phyloP scores from a whole-genome alignment of 1,284 basidiomycete species.

The Cystobasidiaceae sp. region DNA sequence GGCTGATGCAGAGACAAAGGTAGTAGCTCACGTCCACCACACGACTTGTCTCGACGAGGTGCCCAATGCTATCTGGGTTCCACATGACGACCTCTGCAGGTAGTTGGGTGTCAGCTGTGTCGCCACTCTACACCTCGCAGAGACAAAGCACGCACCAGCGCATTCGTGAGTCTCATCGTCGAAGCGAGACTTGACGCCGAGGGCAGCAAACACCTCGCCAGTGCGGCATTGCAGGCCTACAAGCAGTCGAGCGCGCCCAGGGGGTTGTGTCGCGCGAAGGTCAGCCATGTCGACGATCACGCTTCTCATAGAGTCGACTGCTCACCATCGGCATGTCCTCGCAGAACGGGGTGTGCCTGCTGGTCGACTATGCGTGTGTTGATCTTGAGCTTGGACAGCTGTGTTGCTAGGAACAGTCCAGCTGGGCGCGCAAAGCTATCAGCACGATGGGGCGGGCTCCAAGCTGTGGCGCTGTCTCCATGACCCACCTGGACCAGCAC shows the following conservation, averaged over 20 bases:
- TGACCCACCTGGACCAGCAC: slow-evolving; percentile 33
- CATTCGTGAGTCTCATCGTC: slow-evolving; percentile 55
- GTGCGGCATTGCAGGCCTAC: slow-evolving; percentile 40
- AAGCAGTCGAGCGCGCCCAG: not conserved
- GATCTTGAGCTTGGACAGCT: slow-evolving; percentile 36
- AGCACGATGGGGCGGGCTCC: not conserved
- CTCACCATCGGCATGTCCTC: slow-evolving; percentile 40
- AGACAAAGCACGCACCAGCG: slow-evolving; percentile 52
- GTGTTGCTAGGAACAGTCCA: slow-evolving; percentile 31
- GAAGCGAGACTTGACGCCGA: slow-evolving; percentile 59
- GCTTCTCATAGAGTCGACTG: too few species aligned
- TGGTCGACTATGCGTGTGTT: slow-evolving; percentile 41
- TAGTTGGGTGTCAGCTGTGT: not conserved
- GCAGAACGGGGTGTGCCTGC: slow-evolving; percentile 31
- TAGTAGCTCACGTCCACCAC: slow-evolving; percentile 32
- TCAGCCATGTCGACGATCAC: too few species aligned
- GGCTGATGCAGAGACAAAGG: too few species aligned
- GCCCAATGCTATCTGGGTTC: slow-evolving; percentile 59
- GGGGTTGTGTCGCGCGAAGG: not conserved
- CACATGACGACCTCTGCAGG: slow-evolving; percentile 59
- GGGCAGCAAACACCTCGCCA: slow-evolving; percentile 55
- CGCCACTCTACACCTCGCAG: not conserved
- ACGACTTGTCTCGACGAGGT: slow-evolving; percentile 38
- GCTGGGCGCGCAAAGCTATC: not conserved
- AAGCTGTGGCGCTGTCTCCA: too few species aligned